Evolutionary conservation across 257 asterid genomes (phyloP), one percentile per base, ranked within the genome.

Genomic region (Solanum tacnaense): DNA sequence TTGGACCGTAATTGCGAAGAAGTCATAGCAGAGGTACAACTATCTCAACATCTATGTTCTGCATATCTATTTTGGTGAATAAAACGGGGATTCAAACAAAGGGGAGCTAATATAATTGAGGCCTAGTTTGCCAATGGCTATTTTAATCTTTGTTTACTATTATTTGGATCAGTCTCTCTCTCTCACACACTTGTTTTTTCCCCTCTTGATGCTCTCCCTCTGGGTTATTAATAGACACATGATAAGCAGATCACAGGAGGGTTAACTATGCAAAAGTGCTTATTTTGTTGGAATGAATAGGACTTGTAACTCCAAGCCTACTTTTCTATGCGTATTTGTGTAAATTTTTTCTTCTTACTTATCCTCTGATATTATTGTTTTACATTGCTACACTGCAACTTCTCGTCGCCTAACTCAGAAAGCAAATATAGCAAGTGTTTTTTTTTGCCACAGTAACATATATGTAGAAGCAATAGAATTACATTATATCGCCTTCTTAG

Each of bases 1-100:
- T 85, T 95, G 56, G 27, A 65, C 88, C 87, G 65, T 74, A 93
- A 93, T 90, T 89, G 90, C 87, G 96, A 95, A 92, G 95, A 94
- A 91, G 93, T 96, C 67, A 84, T 88, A 87, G 88, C 88, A 8
- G 94, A 92, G 98, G 99, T 95, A 91, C 67, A 41, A 16, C 16
- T 39, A 67, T 58, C 73, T 21, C 20, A 3, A 34, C 41, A 10
- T 71, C 84, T 39, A 29, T 15, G 74, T 41, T 35, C 12, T 41
- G 6, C 60, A 25, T 65, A 36, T 67, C 32, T 68, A 60, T 88
- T 27, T 74, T 72, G 18, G 32, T 46, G 71, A 39, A 3, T 58
- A 20, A 70, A 15, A 56, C 10, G 5, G 13, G 58, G 84, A 65
- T 62, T 81, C 23, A 27, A 25, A 44, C 29, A n/a, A 86, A 21